A percentile compares a stretch with the other conserved stretches of the same genome.
These are phyloP conservation scores for Chernovozyma aurita DNA, from an alignment of 1,139 yeast genomes.

Conservation along the genomic window DNA sequence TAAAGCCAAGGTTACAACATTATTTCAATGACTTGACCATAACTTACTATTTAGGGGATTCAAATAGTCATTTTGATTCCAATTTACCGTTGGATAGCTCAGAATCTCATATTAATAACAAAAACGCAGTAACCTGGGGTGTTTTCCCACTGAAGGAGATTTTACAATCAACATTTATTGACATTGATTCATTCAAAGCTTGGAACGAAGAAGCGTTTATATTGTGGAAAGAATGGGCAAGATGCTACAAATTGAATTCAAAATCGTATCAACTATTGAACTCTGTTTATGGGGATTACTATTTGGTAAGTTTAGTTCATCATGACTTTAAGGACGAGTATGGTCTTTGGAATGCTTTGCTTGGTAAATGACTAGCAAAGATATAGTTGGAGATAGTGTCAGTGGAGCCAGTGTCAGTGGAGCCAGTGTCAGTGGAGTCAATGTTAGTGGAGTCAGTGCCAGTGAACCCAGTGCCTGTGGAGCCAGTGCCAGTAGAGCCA, in stretches of 20 bases:
- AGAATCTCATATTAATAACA: constrained; percentile 26
- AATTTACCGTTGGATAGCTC: constrained; percentile 42
- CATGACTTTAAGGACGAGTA: constrained; percentile 75
- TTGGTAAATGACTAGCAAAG: constrained; percentile 22
- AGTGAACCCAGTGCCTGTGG: too few species aligned
- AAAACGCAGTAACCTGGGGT: constrained; percentile 97
- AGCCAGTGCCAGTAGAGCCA: background rate
- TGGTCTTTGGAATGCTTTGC: constrained; percentile 72
- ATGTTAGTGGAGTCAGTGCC: too few species aligned
- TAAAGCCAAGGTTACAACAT: constrained; percentile 50
- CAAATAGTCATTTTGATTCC: constrained; percentile 52
- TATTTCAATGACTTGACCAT: constrained; percentile 40
- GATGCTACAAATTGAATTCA: constrained; percentile 59
- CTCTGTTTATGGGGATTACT: constrained; percentile 56
- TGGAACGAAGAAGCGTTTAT: constrained; percentile 94
- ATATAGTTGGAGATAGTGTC: background rate
- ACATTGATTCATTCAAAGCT: constrained; percentile 81
- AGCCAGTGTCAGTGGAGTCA: too few species aligned
- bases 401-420: too few species aligned
- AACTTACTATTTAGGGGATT: constrained; percentile 71
- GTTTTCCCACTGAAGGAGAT: constrained; percentile 86
- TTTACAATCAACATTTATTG: constrained; percentile 83
- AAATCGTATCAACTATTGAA: constrained; percentile 58
- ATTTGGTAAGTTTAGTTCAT: constrained; percentile 77
- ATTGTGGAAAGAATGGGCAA: constrained; percentile 90